phyloP scores from a whole-genome alignment of 257 asterid species.

The Leptodermis oblonga region DNA sequence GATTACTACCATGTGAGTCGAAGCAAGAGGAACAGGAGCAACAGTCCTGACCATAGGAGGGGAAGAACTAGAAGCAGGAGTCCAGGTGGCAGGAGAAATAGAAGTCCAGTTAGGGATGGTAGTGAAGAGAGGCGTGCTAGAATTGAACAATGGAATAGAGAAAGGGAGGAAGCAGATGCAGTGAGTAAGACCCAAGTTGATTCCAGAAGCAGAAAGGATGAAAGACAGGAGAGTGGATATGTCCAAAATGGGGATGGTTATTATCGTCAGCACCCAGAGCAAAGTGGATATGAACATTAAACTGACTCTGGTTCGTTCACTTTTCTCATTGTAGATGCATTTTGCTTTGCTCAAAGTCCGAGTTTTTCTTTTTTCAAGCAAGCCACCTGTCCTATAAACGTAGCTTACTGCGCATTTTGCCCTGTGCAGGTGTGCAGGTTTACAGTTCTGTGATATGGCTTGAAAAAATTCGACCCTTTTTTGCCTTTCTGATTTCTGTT shows the following conservation, averaged over 20 bases:
- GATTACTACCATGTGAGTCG: constrained; percentile 66
- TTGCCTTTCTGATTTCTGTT: constrained; percentile 16
- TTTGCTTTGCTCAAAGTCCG: constrained; percentile 1
- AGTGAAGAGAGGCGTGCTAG: constrained; percentile 97
- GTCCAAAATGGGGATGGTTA: constrained; percentile 32
- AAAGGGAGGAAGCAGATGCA: constrained; percentile 63
- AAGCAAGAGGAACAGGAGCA: constrained; percentile 59
- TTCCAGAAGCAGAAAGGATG: constrained; percentile 25
- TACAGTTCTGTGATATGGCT: constrained; percentile 70
- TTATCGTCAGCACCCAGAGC: constrained; percentile 23
- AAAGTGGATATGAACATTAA: constrained; percentile 43
- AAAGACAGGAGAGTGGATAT: constrained; percentile 24
- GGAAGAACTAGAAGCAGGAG: constrained; percentile 67
- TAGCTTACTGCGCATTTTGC: constrained; percentile 90
- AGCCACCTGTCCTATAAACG: constrained; percentile 27
- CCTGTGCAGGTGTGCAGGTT: constrained; percentile 99
- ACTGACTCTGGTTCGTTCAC: constrained; percentile 53
- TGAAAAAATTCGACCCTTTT: constrained; percentile 29
- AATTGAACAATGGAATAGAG: constrained; percentile 95
- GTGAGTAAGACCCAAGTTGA: constrained; percentile 31
- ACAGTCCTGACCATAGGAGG: constrained; percentile 57
- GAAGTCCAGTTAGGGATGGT: constrained; percentile 85
- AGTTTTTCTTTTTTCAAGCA: constrained; percentile 10
- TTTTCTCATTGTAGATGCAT: constrained; percentile 4
- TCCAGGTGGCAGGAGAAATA: constrained; percentile 62